Conservation (phyloP, 2,329 filamentous ascomycete species). For the Diaporthe sp. region DNA sequence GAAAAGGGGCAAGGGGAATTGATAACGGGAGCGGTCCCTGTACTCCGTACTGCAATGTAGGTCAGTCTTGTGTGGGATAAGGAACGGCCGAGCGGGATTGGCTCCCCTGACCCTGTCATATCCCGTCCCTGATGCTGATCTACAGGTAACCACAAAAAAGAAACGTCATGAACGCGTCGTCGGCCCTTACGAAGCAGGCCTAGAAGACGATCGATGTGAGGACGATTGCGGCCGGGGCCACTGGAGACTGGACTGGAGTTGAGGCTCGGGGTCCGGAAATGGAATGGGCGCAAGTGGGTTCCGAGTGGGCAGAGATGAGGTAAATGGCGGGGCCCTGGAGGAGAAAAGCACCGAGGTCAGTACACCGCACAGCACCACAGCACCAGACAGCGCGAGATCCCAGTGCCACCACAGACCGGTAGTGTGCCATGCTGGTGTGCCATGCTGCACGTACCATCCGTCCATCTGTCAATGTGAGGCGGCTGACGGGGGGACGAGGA, state of each 20-base stretch:
- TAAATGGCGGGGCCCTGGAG: slow-evolving; percentile 18
- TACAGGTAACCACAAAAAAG: slow-evolving; percentile 21
- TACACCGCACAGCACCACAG: slow-evolving; percentile 9
- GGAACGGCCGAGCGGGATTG: background rate
- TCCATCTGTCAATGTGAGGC: background rate
- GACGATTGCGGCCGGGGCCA: background rate
- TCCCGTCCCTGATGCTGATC: slow-evolving; percentile 12
- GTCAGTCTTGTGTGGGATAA: background rate
- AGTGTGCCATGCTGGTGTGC: slow-evolving; percentile 7
- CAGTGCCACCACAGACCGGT: background rate
- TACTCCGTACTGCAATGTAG: background rate
- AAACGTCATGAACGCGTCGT: slow-evolving; percentile 30
- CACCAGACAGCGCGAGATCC: background rate
- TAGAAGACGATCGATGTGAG: slow-evolving; percentile 1
- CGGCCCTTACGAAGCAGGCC: slow-evolving; percentile 5
- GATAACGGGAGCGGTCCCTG: no score
- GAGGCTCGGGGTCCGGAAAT: slow-evolving; percentile 12
- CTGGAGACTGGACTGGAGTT: background rate
- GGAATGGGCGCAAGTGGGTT: slow-evolving; percentile 23
- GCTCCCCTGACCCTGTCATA: slow-evolving; percentile 9
- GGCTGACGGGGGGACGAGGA: background rate
- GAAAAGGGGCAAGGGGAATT: slow-evolving; percentile 14
- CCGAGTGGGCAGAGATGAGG: slow-evolving; percentile 26
- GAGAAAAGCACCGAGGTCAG: background rate
- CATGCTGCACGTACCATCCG: background rate